Evolutionary conservation across 2,329 filamentous ascomycete genomes (phyloP), one percentile per base, ranked within the genome.

Genomic region (Tolypocladium endophyticum): DNA sequence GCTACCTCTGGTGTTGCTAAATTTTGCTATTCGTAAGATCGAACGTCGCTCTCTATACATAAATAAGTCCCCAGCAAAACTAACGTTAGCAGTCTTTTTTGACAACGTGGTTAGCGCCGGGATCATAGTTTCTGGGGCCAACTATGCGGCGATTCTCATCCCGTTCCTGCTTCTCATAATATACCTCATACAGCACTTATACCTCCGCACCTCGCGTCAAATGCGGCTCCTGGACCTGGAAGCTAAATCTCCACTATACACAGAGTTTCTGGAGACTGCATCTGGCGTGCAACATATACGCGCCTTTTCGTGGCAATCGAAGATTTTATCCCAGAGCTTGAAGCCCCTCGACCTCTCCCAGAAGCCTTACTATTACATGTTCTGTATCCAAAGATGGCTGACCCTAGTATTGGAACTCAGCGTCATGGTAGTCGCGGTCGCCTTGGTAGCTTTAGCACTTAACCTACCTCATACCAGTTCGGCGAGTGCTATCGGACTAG

Each of bases 181-280:
- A 8, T 69, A 64, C 58, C 38, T 62, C 3, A 25, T 70, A 7
- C 68, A 70, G 33, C 62, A 62, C 3, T 64, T 61, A 52, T 66
- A 66, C 39, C 73, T 85, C 1, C 74, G 77, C 6, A 84, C 81
- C 0, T 83, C 81, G 0, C 75, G 81, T 0, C 82, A 84, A 63
- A 70, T 85, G 3, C 77, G 81, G 39, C 73, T 79, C 20, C 67
- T 85, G 28, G 82, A 84, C 56, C 71, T 85, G 0, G 80, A 85
- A 63, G 75, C 80, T 1, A 78, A 78, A 53, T 74, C 80, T 0
- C 77, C 76, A 0, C 70, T 84, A 0, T 78, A 68, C 33, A 71
- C 71, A 0, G 70, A 65, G 43, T 72, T 78, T 23, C 60, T 77
- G 4, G 75, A 78, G 60, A 72, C 72, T 1, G 68, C 35, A 30